Evolutionary conservation across 1,284 basidiomycete genomes (phyloP).

Genomic region (Inonotus hispidus): DNA sequence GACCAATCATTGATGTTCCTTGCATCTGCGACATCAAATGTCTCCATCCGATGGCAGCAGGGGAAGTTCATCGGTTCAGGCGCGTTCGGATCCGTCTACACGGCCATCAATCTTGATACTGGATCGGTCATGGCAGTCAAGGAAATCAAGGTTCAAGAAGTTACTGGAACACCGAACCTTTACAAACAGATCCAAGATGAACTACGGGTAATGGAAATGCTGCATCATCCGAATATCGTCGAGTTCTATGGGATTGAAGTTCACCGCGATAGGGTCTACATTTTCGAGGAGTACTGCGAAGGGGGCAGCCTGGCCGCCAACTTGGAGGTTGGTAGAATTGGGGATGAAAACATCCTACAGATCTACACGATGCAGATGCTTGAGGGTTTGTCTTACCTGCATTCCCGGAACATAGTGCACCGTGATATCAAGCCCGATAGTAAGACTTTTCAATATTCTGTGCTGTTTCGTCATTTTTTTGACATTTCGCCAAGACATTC

Average conservation of each 20-base stretch:
- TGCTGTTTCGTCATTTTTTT: slow-evolving; percentile 15
- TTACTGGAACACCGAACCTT: slow-evolving; percentile 75
- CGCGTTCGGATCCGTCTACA: slow-evolving; percentile 97
- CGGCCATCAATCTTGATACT: slow-evolving; percentile 95
- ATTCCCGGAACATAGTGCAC: slow-evolving; percentile 90
- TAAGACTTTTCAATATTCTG: slow-evolving; percentile 40
- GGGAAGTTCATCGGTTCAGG: slow-evolving; percentile 97
- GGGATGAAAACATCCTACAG: slow-evolving; percentile 95
- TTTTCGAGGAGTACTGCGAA: slow-evolving; percentile 98
- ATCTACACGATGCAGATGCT: slow-evolving; percentile 98
- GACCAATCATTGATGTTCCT: slow-evolving; percentile 89
- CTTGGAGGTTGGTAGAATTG: slow-evolving; percentile 91
- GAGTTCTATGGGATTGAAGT: slow-evolving; percentile 99
- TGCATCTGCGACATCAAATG: slow-evolving; percentile 89
- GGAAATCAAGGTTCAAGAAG: slow-evolving; percentile 97
- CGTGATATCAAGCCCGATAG: slow-evolving; percentile 99
- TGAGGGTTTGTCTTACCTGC: slow-evolving; percentile 90
- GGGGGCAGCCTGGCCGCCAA: slow-evolving; percentile 90
- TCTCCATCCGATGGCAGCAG: slow-evolving; percentile 98
- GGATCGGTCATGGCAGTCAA: slow-evolving; percentile 99
- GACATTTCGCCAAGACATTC: slow-evolving; percentile 63
- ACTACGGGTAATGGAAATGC: slow-evolving; percentile 97
- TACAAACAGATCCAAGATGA: slow-evolving; percentile 97
- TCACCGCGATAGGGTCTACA: slow-evolving; percentile 98
- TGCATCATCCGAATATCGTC: slow-evolving; percentile 97